Conservation (phyloP, 306 rosid genomes). For the Arachis stenosperma region DNA sequence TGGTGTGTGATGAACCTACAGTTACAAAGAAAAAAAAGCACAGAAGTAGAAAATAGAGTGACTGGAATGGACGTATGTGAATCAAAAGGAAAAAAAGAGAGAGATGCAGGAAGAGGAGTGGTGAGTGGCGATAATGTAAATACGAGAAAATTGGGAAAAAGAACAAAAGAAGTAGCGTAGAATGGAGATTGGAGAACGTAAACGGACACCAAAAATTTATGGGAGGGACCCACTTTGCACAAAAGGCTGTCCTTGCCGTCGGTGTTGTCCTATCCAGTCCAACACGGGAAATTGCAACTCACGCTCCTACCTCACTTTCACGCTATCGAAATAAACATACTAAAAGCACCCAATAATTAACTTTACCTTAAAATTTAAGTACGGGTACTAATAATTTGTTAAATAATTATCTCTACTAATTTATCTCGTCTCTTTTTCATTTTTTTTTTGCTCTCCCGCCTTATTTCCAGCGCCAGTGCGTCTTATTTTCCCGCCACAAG, state of each 20-base stretch:
- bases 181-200: conserved; percentile 43
- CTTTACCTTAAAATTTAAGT: not conserved
- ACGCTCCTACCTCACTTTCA: not conserved
- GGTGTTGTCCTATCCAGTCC: conserved; percentile 75
- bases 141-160: not conserved
- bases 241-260: conserved; percentile 68
- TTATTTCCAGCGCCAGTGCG: not conserved
- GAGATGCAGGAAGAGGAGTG: not conserved
- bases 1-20: not conserved
- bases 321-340: not conserved
- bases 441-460: conserved; percentile 32
- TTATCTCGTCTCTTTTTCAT: not conserved
- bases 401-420: not conserved
- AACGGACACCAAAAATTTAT: conserved; percentile 57
- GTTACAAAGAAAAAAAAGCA: not conserved
- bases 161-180: conserved; percentile 34
- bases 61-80: not conserved
- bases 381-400: not conserved
- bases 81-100: not conserved
- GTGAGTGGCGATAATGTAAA: conserved; percentile 17
- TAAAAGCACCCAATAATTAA: not conserved
- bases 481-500: conserved; percentile 61
- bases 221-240: conserved; percentile 53
- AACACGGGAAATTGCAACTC: conserved; percentile 41
- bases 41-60: not conserved